Evolutionary conservation across 73 alveolate genomes (phyloP).

Genomic region (Paramecium primaurelia): DNA sequence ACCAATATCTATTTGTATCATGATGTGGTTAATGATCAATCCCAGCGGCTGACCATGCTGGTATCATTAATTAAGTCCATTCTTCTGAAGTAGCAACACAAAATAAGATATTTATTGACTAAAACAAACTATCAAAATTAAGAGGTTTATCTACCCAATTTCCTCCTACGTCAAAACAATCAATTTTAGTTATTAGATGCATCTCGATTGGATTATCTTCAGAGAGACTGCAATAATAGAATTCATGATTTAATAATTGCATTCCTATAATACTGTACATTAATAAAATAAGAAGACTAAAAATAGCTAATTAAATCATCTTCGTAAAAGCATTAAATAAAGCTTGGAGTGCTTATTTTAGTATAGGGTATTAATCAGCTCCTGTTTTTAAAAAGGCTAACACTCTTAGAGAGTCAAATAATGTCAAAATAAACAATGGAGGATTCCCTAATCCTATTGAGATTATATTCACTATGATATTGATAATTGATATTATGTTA

Average conservation of each 20-base stretch:
- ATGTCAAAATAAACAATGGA: not conserved
- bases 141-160: conserved; percentile 22
- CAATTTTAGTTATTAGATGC: not conserved
- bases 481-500: not conserved
- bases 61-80: conserved; percentile 23
- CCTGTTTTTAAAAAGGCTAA: conserved; percentile 37
- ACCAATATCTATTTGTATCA: conserved; percentile 41
- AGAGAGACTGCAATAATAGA: not conserved
- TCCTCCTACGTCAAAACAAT: conserved; percentile 60
- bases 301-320: conserved; percentile 47
- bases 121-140: conserved; percentile 17
- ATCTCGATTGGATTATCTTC: not conserved
- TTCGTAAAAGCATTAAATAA: conserved; percentile 28
- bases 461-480: not conserved
- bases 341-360: not conserved
- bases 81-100: conserved; percentile 49
- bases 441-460: conserved; percentile 32
- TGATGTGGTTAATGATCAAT: not conserved
- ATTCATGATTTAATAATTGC: conserved; percentile 5
- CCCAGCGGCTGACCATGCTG: conserved; percentile 21
- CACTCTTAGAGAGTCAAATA: conserved; percentile 35
- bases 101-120: conserved; percentile 6
- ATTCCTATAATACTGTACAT: conserved; percentile 45
- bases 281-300: conserved; percentile 22
- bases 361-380: not conserved